Evolutionary conservation across 305 asterid species (phyloP).

Genomic region (Salvia sclarea): DNA sequence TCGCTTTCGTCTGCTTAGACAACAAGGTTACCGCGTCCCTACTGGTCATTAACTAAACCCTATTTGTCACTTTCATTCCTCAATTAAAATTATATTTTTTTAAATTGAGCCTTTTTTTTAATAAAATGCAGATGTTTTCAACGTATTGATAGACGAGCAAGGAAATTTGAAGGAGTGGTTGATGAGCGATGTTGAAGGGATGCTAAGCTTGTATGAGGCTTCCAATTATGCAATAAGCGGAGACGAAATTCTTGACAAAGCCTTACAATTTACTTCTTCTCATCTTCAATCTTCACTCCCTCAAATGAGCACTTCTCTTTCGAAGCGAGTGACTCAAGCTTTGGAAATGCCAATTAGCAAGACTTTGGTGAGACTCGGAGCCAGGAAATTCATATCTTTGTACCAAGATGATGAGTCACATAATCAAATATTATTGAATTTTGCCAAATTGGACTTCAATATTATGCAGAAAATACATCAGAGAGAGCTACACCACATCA

Average conservation of each 20-base stretch:
- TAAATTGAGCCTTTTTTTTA: too few relatives aligned
- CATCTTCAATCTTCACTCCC: constrained; percentile 15
- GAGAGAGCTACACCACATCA: constrained; percentile 38
- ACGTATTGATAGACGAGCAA: constrained; percentile 24
- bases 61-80: too few relatives aligned
- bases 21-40: constrained; percentile 39
- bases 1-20: constrained; percentile 44
- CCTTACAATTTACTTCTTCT: constrained; percentile 29
- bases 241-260: constrained; percentile 46
- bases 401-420: constrained; percentile 37
- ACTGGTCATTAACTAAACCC: constrained; percentile 18
- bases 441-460: constrained; percentile 46
- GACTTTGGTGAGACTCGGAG: constrained; percentile 29
- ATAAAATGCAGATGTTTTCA: constrained; percentile 39
- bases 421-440: constrained; percentile 24
- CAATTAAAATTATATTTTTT: too few relatives aligned
- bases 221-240: constrained; percentile 31
- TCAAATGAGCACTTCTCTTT: not conserved
- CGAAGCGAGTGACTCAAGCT: constrained; percentile 31
- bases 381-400: constrained; percentile 31
- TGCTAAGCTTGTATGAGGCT: constrained; percentile 48
- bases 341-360: constrained; percentile 34
- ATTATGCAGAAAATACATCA: constrained; percentile 41
- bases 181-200: constrained; percentile 27
- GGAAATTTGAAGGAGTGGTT: constrained; percentile 30